Percentiles rank a stretch among this genome's conserved stretches.
These are phyloP conservation scores for Suillus subluteus DNA, from an alignment of 768 basidiomycete genomes.

Conservation along the genomic window DNA sequence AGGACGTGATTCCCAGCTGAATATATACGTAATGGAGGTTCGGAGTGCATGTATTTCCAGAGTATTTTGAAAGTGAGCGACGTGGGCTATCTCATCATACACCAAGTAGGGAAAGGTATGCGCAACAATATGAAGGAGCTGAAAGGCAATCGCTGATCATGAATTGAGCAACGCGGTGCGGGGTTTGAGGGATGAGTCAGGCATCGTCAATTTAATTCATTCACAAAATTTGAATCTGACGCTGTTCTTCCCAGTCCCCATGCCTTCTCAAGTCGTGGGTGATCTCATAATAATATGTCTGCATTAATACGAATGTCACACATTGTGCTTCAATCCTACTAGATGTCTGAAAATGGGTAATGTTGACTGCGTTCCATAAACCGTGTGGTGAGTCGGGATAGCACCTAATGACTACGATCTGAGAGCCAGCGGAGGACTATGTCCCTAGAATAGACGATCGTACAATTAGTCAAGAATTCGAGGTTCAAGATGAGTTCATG, in stretches of 20 bases:
- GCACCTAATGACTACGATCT: conserved; percentile 64
- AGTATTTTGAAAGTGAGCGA: not conserved
- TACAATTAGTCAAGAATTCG: not conserved
- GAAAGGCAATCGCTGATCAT: too few species aligned
- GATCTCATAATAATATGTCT: not conserved
- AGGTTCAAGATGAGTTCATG: not conserved
- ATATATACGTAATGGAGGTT: too few species aligned
- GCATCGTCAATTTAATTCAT: not conserved
- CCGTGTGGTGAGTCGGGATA: conserved; percentile 8
- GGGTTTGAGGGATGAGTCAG: not conserved
- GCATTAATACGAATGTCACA: not conserved
- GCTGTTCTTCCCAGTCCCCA: not conserved
- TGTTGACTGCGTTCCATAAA: not conserved
- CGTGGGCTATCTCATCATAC: not conserved
- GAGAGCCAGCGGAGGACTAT: conserved; percentile 90
- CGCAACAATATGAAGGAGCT: too few species aligned
- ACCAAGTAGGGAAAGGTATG: not conserved
- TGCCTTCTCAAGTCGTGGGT: not conserved
- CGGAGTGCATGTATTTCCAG: too few species aligned
- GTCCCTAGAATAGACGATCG: conserved; percentile 50
- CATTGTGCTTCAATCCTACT: not conserved
- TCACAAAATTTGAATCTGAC: not conserved
- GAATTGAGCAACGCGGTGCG: not conserved
- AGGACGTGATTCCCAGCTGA: too few species aligned
- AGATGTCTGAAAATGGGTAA: not conserved